phyloP scores from a whole-genome alignment of 75 land plant genomes.

The Picea sitchensis region DNA sequence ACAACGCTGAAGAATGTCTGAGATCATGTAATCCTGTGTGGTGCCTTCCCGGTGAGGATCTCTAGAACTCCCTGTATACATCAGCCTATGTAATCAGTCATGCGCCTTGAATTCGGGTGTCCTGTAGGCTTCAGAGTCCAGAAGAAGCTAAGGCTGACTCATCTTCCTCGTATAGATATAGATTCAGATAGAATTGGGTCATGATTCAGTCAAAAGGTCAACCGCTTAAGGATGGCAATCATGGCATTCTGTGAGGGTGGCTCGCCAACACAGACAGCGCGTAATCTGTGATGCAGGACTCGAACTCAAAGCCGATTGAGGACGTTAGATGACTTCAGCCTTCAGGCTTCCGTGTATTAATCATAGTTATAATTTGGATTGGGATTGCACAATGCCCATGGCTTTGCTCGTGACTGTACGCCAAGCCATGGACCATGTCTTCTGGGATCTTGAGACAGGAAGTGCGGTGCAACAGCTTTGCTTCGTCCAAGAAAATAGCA shows the following conservation, averaged over 20 bases:
- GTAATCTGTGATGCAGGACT: constrained; percentile 70
- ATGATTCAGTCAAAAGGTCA: no score
- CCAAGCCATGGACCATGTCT: constrained; percentile 70
- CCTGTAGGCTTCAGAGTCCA: constrained; percentile 55
- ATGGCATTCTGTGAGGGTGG: neutral
- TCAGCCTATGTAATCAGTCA: constrained; percentile 17
- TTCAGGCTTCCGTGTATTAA: constrained; percentile 55
- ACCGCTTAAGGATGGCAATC: neutral
- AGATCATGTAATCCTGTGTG: constrained; percentile 13
- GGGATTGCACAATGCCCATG: constrained; percentile 38
- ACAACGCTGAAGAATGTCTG: no score
- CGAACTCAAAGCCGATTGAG: constrained; percentile 56
- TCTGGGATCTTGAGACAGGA: constrained; percentile 77
- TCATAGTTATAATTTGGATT: constrained; percentile 45
- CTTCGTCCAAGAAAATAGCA: neutral
- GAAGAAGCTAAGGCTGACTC: constrained; percentile 15
- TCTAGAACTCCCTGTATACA: constrained; percentile 69
- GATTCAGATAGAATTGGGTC: no score
- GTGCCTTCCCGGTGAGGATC: constrained; percentile 64
- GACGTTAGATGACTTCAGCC: constrained; percentile 57
- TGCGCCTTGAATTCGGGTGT: constrained; percentile 46
- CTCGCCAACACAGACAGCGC: constrained; percentile 35
- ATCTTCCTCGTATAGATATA: neutral
- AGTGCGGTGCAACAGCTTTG: constrained; percentile 71
- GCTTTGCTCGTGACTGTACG: constrained; percentile 66